Conservation (phyloP, 2,329 filamentous ascomycete genomes). For the Fusarium ramigenum region DNA sequence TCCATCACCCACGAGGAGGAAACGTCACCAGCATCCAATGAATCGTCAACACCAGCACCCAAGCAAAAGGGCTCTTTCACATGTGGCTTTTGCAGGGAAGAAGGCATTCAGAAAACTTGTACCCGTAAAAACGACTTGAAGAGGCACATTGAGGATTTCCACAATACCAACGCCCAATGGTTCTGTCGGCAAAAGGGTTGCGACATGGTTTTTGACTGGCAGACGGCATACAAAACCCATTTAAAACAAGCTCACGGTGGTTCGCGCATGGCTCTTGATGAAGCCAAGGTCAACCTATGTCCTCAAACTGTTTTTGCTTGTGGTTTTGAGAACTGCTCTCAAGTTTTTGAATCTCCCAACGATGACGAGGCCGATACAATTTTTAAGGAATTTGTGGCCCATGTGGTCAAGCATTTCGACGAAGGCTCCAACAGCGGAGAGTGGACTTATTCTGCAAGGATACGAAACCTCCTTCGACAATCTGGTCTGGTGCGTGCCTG, state of each 20-base stretch:
- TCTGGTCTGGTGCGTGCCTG: conserved; percentile 49
- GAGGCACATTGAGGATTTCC: conserved; percentile 59
- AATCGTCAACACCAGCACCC: conserved; percentile 38
- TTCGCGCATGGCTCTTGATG: conserved; percentile 53
- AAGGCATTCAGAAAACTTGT: conserved; percentile 53
- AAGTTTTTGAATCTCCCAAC: conserved; percentile 55
- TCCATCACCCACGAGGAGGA: conserved; percentile 40
- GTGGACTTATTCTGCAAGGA: conserved; percentile 56
- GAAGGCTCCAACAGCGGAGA: conserved; percentile 51
- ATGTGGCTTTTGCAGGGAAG: conserved; percentile 55
- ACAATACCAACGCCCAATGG: conserved; percentile 59
- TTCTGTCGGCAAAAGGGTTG: conserved; percentile 56
- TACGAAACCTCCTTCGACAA: conserved; percentile 57
- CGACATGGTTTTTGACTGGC: conserved; percentile 58
- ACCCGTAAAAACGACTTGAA: conserved; percentile 60
- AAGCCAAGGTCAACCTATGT: conserved; percentile 55
- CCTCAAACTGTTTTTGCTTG: conserved; percentile 60
- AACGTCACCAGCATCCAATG: conserved; percentile 35
- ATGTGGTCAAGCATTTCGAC: conserved; percentile 59
- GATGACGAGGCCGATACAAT: conserved; percentile 51
- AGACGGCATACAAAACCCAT: conserved; percentile 58
- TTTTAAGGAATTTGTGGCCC: conserved; percentile 57
- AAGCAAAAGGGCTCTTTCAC: conserved; percentile 53
- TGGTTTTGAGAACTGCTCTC: conserved; percentile 55
- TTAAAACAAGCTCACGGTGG: conserved; percentile 56